These are phyloP conservation scores for Pisolithus marmoratus DNA, from an alignment of 768 basidiomycete genomes.

Conservation along the genomic window DNA sequence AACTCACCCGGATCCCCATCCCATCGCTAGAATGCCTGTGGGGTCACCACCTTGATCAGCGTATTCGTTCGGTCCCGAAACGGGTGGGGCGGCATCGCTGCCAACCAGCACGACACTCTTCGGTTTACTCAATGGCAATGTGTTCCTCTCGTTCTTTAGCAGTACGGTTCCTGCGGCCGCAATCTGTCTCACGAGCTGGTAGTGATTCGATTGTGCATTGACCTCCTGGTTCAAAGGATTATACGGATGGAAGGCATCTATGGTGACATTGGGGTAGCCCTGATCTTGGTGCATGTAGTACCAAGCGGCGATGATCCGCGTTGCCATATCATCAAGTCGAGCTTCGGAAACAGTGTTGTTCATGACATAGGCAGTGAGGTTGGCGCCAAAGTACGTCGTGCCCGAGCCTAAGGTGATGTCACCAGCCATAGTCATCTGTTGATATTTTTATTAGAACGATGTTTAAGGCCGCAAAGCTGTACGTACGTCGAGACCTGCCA, in stretches of 20 bases:
- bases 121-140: constrained; percentile 55
- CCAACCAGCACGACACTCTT: constrained; percentile 59
- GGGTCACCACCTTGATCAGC: constrained; percentile 51
- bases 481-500: constrained; percentile 57
- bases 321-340: constrained; percentile 67
- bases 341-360: constrained; percentile 52
- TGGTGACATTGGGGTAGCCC: constrained; percentile 19
- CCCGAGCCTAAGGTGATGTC: constrained; percentile 39
- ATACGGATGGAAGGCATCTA: constrained; percentile 23
- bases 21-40: constrained; percentile 79
- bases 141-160: constrained; percentile 56
- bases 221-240: constrained; percentile 37
- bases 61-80: constrained; percentile 66
- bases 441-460: background rate
- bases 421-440: constrained; percentile 71
- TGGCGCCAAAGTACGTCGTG: constrained; percentile 51
- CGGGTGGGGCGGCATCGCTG: constrained; percentile 58
- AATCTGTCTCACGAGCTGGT: constrained; percentile 49
- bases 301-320: constrained; percentile 64
- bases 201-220: constrained; percentile 55
- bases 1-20: constrained; percentile 78
- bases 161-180: constrained; percentile 62
- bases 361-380: constrained; percentile 52
- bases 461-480: background rate
- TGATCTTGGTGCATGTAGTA: constrained; percentile 34